Base-by-base conservation (phyloP, 2,329 filamentous ascomycete genomes). In the Penicillium sclerotiorum region DNA sequence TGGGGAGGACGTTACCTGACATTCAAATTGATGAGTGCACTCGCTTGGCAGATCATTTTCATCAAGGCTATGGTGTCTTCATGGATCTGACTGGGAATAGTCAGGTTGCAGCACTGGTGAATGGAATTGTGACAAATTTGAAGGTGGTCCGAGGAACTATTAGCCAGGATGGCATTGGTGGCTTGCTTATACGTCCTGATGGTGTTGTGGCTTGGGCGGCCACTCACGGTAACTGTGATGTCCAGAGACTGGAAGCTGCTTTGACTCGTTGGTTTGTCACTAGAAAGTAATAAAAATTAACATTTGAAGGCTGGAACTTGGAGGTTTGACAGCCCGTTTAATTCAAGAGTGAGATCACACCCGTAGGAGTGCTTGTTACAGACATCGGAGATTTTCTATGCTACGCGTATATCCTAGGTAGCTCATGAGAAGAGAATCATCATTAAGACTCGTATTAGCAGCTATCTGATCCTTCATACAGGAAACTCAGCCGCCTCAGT, bases 1-100 rank as follows among this genome's bases (percentile, higher is more conserved):
- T 72, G 18, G 73, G 72, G 4, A 57, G 59, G 42, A 73, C 70
- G 54, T 64, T 63, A 8, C 72, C 70, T 4, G 64, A 73, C 38
- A 69, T 73, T 37, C 63, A 68, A 54, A 49, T 51, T 4, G 25
- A 46, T 5, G 60, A 63, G 35, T 55, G 55, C 7, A 56, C 56
- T 13, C 60, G 66, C 38, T 51, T 74, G 5, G 68, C 68, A 1
- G 33, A 59, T 8, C 64, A 64, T 53, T 42, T 74, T 47, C 57
- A 57, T 17, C 27, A 45, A 2, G 71, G 62, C 1, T 48, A 50
- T 12, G 68, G 63, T 2, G 35, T 72, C n/a, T 32, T 53, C 9
- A 8, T 53, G 23, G 50, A 49, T 35, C 40, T 53, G 23, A n/a
- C 15, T 6, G 23, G n/a, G 5, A 27, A 43, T 17, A 12, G 11